Conservation (phyloP, 2,329 filamentous ascomycete species). For the Clathrospora elynae region DNA sequence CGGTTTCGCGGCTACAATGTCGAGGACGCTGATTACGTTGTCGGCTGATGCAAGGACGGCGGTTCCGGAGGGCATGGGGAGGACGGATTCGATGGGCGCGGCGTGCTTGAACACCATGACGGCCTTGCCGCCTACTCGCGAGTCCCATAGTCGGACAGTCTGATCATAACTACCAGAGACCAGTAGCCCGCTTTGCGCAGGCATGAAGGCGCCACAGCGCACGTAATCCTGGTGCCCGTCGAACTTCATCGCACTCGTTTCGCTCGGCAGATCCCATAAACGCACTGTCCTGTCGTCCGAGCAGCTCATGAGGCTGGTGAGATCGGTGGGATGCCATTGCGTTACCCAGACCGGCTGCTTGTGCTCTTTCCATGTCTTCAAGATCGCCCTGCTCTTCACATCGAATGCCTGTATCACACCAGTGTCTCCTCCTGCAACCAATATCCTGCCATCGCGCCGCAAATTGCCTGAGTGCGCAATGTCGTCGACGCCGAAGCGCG, state of each 20-base stretch:
- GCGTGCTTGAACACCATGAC: constrained; percentile 95
- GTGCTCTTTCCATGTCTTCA: constrained; percentile 94
- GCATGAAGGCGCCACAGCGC: constrained; percentile 83
- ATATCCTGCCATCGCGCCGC: constrained; percentile 81
- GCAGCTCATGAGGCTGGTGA: constrained; percentile 84
- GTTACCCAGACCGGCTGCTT: constrained; percentile 93
- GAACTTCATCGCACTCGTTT: constrained; percentile 76
- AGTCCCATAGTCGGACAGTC: constrained; percentile 93
- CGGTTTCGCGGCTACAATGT: constrained; percentile 88
- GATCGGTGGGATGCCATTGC: constrained; percentile 85
- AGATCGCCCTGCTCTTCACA: constrained; percentile 81
- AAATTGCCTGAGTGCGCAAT: constrained; percentile 89
- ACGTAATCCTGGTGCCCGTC: constrained; percentile 92
- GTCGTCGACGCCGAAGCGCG: constrained; percentile 78
- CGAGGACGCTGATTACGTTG: constrained; percentile 86
- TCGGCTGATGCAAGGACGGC: constrained; percentile 83
- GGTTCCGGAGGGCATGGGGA: constrained; percentile 84
- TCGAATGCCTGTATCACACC: constrained; percentile 97
- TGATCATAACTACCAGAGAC: constrained; percentile 94
- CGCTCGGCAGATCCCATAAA: constrained; percentile 88
- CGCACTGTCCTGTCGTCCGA: constrained; percentile 92
- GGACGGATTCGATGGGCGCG: constrained; percentile 85
- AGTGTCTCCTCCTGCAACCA: constrained; percentile 89
- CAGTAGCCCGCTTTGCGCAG: constrained; percentile 70
- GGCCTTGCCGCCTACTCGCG: constrained; percentile 65